A percentile compares a stretch with the other conserved stretches of the same genome.
Evolutionary conservation across 306 rosid genomes (phyloP).

Genomic region (Prinsepia uniflora): DNA sequence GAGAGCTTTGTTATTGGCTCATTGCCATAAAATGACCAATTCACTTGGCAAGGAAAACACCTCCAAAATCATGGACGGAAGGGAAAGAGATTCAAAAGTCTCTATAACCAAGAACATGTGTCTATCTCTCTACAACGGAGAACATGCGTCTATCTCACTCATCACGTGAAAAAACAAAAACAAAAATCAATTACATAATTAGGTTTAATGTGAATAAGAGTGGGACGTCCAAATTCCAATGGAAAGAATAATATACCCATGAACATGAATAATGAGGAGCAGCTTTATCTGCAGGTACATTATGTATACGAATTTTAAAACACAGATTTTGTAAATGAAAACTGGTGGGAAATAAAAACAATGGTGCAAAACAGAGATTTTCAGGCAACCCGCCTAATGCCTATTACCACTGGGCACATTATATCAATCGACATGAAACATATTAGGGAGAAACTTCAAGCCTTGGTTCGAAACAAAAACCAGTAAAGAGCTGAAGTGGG

Average conservation of each 20-base stretch:
- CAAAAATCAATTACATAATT: no score
- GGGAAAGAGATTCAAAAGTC: not conserved
- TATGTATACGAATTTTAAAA: constrained; percentile 39
- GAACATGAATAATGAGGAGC: constrained; percentile 53
- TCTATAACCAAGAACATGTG: not conserved
- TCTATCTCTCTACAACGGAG: not conserved
- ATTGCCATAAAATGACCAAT: constrained; percentile 1
- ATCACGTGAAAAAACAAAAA: no score
- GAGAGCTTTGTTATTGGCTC: constrained; percentile 7
- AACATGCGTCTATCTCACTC: not conserved
- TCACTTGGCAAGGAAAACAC: not conserved
- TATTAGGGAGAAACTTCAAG: constrained; percentile 75
- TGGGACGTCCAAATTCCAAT: constrained; percentile 25
- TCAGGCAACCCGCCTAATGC: constrained; percentile 14
- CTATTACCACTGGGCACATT: constrained; percentile 23
- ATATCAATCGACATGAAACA: constrained; percentile 20
- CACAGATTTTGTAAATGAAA: constrained; percentile 29
- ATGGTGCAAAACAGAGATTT: constrained; percentile 9
- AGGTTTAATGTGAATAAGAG: not conserved
- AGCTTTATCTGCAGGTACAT: constrained; percentile 46
- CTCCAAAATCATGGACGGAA: not conserved
- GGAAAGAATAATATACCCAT: constrained; percentile 48
- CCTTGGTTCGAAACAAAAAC: constrained; percentile 94
- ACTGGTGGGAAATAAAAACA: constrained; percentile 27
- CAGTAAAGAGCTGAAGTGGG: constrained; percentile 88